Evolutionary conservation across 2,329 filamentous ascomycete genomes (phyloP).

Genomic region (Thermochaetoides dissita): DNA sequence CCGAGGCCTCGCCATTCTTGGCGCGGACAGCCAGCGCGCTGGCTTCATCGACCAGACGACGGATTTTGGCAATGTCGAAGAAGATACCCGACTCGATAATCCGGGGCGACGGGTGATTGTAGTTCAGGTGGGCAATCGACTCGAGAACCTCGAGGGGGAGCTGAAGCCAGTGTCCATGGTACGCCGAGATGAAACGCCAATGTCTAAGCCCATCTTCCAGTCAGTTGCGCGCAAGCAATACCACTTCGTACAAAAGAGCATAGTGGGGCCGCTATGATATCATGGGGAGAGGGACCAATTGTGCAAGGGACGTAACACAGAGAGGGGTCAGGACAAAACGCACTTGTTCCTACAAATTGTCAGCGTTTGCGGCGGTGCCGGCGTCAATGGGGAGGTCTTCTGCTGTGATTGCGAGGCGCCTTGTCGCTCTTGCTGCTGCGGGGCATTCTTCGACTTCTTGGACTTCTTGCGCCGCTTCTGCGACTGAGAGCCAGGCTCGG

Average conservation of each 20-base stretch:
- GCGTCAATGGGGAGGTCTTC: background rate
- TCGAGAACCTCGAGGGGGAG: slow-evolving; percentile 67
- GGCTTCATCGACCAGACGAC: slow-evolving; percentile 65
- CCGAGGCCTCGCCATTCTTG: slow-evolving; percentile 55
- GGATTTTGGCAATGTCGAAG: slow-evolving; percentile 74
- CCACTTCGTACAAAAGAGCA: too few species aligned
- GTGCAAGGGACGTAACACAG: background rate
- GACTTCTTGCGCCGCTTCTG: too few species aligned
- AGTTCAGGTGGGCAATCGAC: slow-evolving; percentile 65
- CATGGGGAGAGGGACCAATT: too few species aligned
- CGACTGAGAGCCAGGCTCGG: too few species aligned
- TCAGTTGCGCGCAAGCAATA: background rate
- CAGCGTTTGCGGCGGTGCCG: slow-evolving; percentile 9
- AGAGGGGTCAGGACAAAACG: background rate
- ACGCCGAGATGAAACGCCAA: slow-evolving; percentile 74
- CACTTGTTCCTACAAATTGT: slow-evolving; percentile 18
- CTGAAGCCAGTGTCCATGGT: slow-evolving; percentile 72
- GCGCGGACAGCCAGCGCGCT: slow-evolving; percentile 65
- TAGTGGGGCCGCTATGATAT: too few species aligned
- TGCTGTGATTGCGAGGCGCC: slow-evolving; percentile 1
- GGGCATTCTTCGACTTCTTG: too few species aligned
- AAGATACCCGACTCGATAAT: slow-evolving; percentile 69
- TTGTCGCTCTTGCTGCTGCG: too few species aligned
- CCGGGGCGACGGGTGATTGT: slow-evolving; percentile 58
- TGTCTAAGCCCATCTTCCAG: slow-evolving; percentile 38